Conservation (phyloP, 768 basidiomycete species). For the Lactarius trivialis region DNA sequence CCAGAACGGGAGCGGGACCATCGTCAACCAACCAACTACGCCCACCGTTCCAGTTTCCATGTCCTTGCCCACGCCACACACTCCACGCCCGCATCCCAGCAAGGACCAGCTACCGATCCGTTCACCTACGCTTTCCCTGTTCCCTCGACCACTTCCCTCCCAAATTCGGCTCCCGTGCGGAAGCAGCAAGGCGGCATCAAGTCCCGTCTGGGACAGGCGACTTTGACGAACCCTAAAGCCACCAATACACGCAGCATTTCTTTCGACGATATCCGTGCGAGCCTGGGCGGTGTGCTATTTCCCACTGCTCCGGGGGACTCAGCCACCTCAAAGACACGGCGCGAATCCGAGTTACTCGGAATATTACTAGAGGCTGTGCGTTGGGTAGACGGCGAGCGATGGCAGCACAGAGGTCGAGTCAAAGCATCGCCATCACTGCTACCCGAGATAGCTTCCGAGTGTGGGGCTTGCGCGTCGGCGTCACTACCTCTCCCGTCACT, state of each 20-base stretch:
- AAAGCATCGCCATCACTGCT: constrained; percentile 4
- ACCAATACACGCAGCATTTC: constrained; percentile 13
- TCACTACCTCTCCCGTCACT: constrained; percentile 3
- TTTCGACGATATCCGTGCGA: constrained; percentile 22
- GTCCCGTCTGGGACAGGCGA: constrained; percentile 4
- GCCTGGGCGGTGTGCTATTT: constrained; percentile 20
- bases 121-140: constrained; percentile 21
- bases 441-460: constrained; percentile 11
- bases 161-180: background rate
- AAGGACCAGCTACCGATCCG: constrained; percentile 2
- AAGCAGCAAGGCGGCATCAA: constrained; percentile 4
- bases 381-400: constrained; percentile 18
- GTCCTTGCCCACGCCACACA: constrained; percentile 5
- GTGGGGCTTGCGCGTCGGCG: constrained; percentile 15
- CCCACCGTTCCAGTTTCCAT: constrained; percentile 2
- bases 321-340: constrained; percentile 5
- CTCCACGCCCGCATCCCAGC: background rate
- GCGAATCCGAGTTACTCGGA: constrained; percentile 16
- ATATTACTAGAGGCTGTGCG: constrained; percentile 9
- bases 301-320: constrained; percentile 5
- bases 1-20: constrained; percentile 14
- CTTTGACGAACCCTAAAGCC: constrained; percentile 2
- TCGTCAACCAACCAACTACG: background rate
- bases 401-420: background rate
- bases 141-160: background rate